Evolutionary conservation across 495 filamentous ascomycete species (phyloP), one percentile per base, ranked within the genome.

Genomic region (Hyaloscypha bicolor): DNA sequence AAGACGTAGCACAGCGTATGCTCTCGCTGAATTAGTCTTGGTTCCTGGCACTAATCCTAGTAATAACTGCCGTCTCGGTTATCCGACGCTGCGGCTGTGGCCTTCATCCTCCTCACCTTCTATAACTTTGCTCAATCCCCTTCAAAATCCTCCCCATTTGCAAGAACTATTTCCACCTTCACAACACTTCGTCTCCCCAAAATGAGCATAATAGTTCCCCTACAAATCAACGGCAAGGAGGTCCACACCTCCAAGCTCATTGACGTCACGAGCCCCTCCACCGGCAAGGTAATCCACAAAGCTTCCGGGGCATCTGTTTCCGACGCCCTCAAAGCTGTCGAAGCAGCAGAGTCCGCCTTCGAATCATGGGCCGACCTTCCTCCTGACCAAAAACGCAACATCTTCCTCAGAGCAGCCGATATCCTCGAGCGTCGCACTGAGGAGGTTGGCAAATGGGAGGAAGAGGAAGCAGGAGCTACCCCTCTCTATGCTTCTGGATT

Each of bases 331-430:
- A 73, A 79, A 9, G 91, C 91, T 33, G 79, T 91, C 21, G 79
- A 85, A 30, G 81, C 88, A 3, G 91, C 92, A 0, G 77, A 86
- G 56, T 80, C 80, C 12, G 92, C 93, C 6, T 90, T 93, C 76
- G 81, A 82, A 29, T 74, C 84, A 60, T 97, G 93, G 93, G n/a
- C 80, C 79, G 64, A 82, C 86, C 64, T 85, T 82, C 2, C 84
- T 82, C 65, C 84, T 86, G 12, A 77, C 80, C 35, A 71, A 78
- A 87, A 90, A n/a, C 86, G 91, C 58, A 85, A 91, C 68, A 86
- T 96, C 68, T 76, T 97, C 60, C 76, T 88, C 58, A 88, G 86
- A 73, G 88, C 88, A 21, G 88, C 90, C 22, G 87, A 90, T 21
- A 81, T 94, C 65, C 79, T 97, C 69, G 79, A 82, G 14, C 74